Base-by-base conservation (phyloP, 2,329 filamentous ascomycete genomes). In the Celoporthe dispersa region DNA sequence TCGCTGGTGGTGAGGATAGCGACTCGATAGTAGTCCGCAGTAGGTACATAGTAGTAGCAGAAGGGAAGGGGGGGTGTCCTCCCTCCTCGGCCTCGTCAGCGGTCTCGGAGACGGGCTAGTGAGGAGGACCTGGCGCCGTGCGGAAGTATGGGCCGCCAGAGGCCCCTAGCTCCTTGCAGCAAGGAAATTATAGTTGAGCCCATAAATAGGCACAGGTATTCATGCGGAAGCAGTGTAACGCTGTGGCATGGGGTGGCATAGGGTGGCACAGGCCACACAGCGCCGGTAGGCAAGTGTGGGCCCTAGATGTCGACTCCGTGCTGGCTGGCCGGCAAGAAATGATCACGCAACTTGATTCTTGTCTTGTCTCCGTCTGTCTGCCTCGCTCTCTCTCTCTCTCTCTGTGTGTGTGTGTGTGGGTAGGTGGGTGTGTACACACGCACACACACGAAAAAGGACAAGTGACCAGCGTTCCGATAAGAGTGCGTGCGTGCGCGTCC, bases 121-220 rank as follows among this genome's bases (percentile, higher is more conserved):
- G 31, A 41, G 25, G 1, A 39, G 12, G 16, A 4, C 35, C n/a
- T 19, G 57, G 44, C 41, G 62, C 60, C 6, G 66, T 61, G 57
- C 66, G 60, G 31, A 62, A 44, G 31, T 25, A 63, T 60, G 57
- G 68, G 35, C 68, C 37, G 57, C 60, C 57, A 28, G n/a, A 31
- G 51, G 48, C 51, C 68, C 68, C 68, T 60, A 67, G 65, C 44
- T 39, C 55, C 65, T 64, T 68, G 65, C 68, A 70, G 68, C 12
- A 68, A 59, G 53, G 68, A 70, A 64, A 70, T 70, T 70, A 70
- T 60, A 64, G 68, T 68, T 67, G 65, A 64, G 44, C 68, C 68
- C 68, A 70, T 68, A 70, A 70, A 70, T 70, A 70, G 68, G 44
- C 44, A 62, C n/a, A 55, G 57, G 44, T 48, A 60, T 57, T 70